Evolutionary conservation across 345 rosid genomes (phyloP), one percentile per base, ranked within the genome.

Genomic region (Cardamine occulta): DNA sequence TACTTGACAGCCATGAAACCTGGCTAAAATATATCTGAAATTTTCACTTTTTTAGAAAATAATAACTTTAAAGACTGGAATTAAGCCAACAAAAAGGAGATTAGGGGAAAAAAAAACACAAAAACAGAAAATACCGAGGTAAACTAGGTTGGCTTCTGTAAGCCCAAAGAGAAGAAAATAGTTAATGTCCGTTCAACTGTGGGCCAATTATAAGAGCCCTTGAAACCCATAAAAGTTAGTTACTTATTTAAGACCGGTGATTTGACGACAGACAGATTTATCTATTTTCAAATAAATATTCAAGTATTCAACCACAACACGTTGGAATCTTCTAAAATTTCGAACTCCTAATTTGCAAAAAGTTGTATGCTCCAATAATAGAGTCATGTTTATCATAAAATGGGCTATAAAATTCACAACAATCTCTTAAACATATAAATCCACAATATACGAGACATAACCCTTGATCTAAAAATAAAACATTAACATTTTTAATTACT

Each of bases 181-280:
- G 8, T 29, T 5, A 21, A 10, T 21, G 47, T 23, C 47, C 47
- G 64, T 21, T 17, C 11, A 18, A 15, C 34, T 42, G 6, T 54
- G 37, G 48, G 44, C 64, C 70, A 54, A 42, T 37, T 9, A 37
- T 42, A 63, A 63, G 14, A 63, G 24, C 63, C 55, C 35, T 24
- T n/a, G 1, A 39, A 37, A 24, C 39, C 57, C 62, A 2, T 34
- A 4, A 35, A 19, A 10, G 8, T 10, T 18, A 13, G 47, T 21
- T 40, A 40, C 6, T 13, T 13, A 13, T 40, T 51, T 14, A 51
- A 19, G 55, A 21, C 26, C n/a, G 7, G n/a, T 24, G 32, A 53
- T 12, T 24, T 24, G 49, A 42, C 17, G 49, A 44, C 1, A 42
- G n/a, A 14, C 48, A 42, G 17, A 42, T 42, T 4, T 42, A 42